phyloP scores from a whole-genome alignment of 1,284 basidiomycete genomes.

The Leccinum griseonigrum region DNA sequence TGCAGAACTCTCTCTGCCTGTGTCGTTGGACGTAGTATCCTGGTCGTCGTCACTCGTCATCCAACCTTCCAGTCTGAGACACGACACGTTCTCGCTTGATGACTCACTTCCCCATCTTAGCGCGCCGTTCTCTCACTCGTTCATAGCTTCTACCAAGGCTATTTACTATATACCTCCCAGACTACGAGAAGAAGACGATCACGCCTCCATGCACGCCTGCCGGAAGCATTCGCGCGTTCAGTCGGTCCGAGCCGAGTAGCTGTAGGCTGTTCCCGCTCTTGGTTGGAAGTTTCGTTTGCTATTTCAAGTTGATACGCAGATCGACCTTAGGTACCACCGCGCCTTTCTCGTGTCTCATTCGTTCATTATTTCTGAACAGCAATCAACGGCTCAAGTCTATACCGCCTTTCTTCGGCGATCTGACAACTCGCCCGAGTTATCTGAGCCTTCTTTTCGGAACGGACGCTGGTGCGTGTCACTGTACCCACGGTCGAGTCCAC shows the following conservation, averaged over 20 bases:
- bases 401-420: slow-evolving; percentile 26
- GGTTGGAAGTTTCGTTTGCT: no score
- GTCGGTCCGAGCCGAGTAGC: slow-evolving; percentile 7
- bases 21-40: no score
- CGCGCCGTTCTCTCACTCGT: slow-evolving; percentile 25
- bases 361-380: no score
- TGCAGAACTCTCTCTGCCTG: no score
- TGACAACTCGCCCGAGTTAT: slow-evolving; percentile 31
- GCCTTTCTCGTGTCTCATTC: not conserved
- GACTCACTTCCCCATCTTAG: no score
- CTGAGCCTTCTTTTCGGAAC: slow-evolving; percentile 23
- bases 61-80: slow-evolving; percentile 26
- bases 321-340: no score
- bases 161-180: slow-evolving; percentile 23
- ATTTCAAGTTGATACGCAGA: no score
- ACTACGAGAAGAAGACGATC: slow-evolving; percentile 28
- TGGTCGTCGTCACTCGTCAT: no score
- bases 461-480: slow-evolving; percentile 22
- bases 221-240: slow-evolving; percentile 10
- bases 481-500: slow-evolving; percentile 15
- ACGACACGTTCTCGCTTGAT: slow-evolving; percentile 18
- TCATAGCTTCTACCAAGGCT: slow-evolving; percentile 32
- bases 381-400: slow-evolving; percentile 24
- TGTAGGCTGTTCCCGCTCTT: slow-evolving; percentile 20
- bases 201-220: slow-evolving; percentile 25